These are phyloP conservation scores for Fraxinus xanthoxyloides DNA, from an alignment of 305 asterid species.

Conservation along the genomic window DNA sequence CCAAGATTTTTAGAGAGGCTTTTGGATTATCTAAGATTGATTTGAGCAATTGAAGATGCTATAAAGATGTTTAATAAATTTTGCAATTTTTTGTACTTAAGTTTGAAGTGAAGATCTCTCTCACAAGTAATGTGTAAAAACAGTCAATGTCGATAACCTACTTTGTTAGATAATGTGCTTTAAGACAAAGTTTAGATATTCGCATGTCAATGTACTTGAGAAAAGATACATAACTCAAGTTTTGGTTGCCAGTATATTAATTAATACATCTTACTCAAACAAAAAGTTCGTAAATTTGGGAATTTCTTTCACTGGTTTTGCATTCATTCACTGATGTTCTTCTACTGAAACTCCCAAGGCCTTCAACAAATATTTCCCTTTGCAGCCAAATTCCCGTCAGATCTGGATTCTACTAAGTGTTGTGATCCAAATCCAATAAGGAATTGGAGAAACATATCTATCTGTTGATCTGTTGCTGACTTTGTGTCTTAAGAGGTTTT, in stretches of 20 bases:
- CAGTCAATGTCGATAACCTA: neutral
- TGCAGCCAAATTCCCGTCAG: neutral
- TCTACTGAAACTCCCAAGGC: neutral
- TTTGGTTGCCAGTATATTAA: neutral
- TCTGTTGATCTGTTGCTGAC: neutral
- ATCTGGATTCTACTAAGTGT: neutral
- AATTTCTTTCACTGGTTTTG: neutral
- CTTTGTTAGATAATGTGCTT: neutral
- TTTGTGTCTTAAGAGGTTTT: neutral
- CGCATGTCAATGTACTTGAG: neutral
- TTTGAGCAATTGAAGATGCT: neutral
- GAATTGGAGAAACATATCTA: neutral
- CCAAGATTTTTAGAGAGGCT: neutral
- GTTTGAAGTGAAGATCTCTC: neutral
- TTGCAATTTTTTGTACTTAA: neutral
- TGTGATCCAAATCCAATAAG: neutral
- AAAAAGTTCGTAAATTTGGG: neutral
- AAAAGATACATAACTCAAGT: neutral
- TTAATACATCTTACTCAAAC: neutral
- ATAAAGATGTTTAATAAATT: neutral
- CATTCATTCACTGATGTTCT: neutral
- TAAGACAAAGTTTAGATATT: neutral
- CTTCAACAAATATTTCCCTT: neutral
- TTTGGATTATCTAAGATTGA: neutral
- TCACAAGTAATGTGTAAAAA: neutral